Percentiles rank a stretch among this genome's conserved stretches.
These are phyloP conservation scores for Schizosaccharomyces octosporus DNA, from an alignment of 805 yeast genomes.

Conservation along the genomic window DNA sequence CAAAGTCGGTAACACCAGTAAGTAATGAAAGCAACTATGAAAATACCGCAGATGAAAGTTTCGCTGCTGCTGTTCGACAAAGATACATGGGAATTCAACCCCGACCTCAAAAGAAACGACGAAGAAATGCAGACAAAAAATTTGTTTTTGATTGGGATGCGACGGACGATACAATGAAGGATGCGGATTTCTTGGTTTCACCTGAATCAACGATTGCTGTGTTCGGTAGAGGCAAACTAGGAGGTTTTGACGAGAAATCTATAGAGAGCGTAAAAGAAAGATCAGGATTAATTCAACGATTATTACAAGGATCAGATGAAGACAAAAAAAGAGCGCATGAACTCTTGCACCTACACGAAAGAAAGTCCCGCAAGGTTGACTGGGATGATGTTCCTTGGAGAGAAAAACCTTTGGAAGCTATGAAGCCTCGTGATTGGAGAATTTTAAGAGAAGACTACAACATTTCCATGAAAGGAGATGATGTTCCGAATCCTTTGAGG, in stretches of 20 bases:
- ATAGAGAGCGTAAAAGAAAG: slow-evolving; percentile 2
- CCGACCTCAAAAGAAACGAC: slow-evolving; percentile 3
- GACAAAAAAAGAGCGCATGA: slow-evolving; percentile 4
- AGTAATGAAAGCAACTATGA: not conserved
- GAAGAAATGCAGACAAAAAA: slow-evolving; percentile 12
- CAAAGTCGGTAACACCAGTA: not conserved
- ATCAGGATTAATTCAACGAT: slow-evolving; percentile 7
- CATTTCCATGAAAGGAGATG: slow-evolving; percentile 29
- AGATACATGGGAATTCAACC: slow-evolving; percentile 6
- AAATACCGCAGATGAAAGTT: not conserved
- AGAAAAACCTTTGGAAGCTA: slow-evolving; percentile 32
- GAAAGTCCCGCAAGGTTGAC: slow-evolving; percentile 10
- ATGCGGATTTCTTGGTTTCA: slow-evolving; percentile 24
- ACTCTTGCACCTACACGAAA: slow-evolving; percentile 9
- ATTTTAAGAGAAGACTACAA: slow-evolving; percentile 55
- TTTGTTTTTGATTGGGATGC: slow-evolving; percentile 49
- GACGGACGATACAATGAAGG: slow-evolving; percentile 52
- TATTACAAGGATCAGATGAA: slow-evolving; percentile 4
- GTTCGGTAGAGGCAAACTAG: slow-evolving; percentile 6
- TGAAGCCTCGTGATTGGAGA: slow-evolving; percentile 79
- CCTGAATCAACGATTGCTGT: slow-evolving; percentile 17
- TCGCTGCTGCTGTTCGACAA: slow-evolving; percentile 2
- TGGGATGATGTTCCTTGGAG: slow-evolving; percentile 33
- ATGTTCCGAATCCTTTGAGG: slow-evolving; percentile 35
- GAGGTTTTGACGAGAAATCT: slow-evolving; percentile 5